phyloP scores from a whole-genome alignment of 164 flowering plant species.

The Vitis amurensis region DNA sequence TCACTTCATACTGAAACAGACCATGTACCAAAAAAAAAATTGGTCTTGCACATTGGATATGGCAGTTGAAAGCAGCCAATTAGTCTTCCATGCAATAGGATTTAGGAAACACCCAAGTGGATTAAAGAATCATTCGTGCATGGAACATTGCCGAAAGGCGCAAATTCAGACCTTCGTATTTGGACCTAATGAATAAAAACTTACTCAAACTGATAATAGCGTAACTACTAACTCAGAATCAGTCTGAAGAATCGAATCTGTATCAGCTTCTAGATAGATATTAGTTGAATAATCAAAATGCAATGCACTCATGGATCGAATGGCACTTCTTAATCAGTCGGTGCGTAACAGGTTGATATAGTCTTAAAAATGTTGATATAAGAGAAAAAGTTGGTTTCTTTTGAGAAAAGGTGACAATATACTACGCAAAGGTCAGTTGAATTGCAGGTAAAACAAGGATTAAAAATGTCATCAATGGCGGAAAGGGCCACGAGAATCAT shows the following conservation, averaged over 20 bases:
- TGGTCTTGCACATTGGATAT: too few relatives aligned
- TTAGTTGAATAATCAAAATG: neutral
- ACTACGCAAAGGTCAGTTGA: neutral
- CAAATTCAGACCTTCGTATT: neutral
- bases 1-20: too few relatives aligned
- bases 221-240: neutral
- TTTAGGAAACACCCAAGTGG: neutral
- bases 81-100: neutral
- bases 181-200: neutral
- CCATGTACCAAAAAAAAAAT: too few relatives aligned
- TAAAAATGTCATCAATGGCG: slow-evolving; percentile 17
- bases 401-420: neutral
- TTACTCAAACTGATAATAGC: neutral
- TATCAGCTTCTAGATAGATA: neutral
- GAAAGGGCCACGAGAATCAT: slow-evolving; percentile 15
- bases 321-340: slow-evolving; percentile 18
- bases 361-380: too few relatives aligned
- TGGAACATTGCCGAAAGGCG: neutral
- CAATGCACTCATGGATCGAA: neutral
- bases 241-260: neutral
- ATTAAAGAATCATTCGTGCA: neutral
- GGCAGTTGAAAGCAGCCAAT: too few relatives aligned
- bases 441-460: neutral
- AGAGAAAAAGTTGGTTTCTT: too few relatives aligned
- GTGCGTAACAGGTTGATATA: slow-evolving; percentile 16